A percentile compares a stretch with the other conserved stretches of the same genome.
These are phyloP conservation scores for Anisogramma anomala DNA, from an alignment of 2,329 filamentous ascomycete species.

Conservation along the genomic window DNA sequence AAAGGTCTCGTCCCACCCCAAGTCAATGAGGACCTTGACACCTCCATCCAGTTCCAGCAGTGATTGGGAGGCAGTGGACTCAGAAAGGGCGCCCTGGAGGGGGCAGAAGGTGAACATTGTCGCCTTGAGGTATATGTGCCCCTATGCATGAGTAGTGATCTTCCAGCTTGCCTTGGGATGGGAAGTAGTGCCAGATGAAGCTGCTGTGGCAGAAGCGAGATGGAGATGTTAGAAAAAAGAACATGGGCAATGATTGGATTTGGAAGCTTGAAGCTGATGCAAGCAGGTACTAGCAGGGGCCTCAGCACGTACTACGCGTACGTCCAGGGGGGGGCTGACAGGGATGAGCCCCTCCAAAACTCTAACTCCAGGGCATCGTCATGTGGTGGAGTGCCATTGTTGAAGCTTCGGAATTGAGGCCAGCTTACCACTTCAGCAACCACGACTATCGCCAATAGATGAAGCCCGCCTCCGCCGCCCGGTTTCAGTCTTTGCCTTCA, in stretches of 20 bases:
- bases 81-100: constrained; percentile 79
- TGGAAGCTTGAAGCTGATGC: too few relatives aligned
- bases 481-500: neutral
- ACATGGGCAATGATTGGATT: too few relatives aligned
- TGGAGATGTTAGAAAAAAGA: too few relatives aligned
- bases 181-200: neutral
- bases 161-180: neutral
- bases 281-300: too few relatives aligned
- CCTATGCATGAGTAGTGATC: constrained; percentile 9
- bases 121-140: constrained; percentile 12
- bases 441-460: neutral
- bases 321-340: too few relatives aligned
- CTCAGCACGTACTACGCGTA: too few relatives aligned
- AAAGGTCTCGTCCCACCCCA: constrained; percentile 93
- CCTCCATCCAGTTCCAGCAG: constrained; percentile 92
- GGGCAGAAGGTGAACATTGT: constrained; percentile 94
- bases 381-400: neutral
- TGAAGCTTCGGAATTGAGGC: constrained; percentile 4
- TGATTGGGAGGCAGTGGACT: constrained; percentile 83
- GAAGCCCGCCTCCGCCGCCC: neutral
- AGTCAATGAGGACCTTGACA: constrained; percentile 86
- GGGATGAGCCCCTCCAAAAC: neutral
- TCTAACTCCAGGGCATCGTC: neutral
- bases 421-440: constrained; percentile 2
- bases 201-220: neutral